These are phyloP conservation scores for Scheffersomyces titani DNA, from an alignment of 1,139 yeast species.

Conservation along the genomic window DNA sequence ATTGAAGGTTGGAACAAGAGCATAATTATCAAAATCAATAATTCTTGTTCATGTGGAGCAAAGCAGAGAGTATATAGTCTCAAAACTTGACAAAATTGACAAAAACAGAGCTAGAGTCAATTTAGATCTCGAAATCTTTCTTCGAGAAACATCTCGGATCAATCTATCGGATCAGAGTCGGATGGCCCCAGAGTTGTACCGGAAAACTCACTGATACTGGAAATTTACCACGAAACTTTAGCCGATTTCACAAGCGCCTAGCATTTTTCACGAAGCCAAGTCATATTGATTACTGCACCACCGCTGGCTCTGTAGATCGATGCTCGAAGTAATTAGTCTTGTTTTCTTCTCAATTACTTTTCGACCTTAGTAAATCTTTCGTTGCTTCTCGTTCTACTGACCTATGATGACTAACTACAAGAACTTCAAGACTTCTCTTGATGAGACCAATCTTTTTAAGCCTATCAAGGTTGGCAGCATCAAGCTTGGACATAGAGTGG, in stretches of 20 bases:
- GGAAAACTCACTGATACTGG: too few species aligned
- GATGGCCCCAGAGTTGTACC: background rate
- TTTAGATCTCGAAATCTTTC: too few species aligned
- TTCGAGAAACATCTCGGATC: background rate
- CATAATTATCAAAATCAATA: background rate
- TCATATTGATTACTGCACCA: too few species aligned
- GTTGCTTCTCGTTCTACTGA: background rate
- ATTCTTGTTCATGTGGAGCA: too few species aligned
- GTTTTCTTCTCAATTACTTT: background rate
- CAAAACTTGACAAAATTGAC: background rate
- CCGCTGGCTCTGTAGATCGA: background rate
- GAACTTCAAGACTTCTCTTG: background rate
- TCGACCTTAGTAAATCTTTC: too few species aligned
- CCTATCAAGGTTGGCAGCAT: slow-evolving; percentile 47
- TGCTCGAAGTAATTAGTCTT: background rate
- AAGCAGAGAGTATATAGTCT: background rate
- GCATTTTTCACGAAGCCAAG: background rate
- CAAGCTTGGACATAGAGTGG: slow-evolving; percentile 42
- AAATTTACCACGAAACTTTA: background rate
- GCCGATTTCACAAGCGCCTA: background rate
- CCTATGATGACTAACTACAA: too few species aligned
- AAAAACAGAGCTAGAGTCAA: too few species aligned
- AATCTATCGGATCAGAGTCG: background rate
- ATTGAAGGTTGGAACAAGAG: background rate
- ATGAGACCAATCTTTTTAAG: slow-evolving; percentile 42